Conservation (phyloP, 2,329 filamentous ascomycete genomes). For the Mycogone perniciosa region DNA sequence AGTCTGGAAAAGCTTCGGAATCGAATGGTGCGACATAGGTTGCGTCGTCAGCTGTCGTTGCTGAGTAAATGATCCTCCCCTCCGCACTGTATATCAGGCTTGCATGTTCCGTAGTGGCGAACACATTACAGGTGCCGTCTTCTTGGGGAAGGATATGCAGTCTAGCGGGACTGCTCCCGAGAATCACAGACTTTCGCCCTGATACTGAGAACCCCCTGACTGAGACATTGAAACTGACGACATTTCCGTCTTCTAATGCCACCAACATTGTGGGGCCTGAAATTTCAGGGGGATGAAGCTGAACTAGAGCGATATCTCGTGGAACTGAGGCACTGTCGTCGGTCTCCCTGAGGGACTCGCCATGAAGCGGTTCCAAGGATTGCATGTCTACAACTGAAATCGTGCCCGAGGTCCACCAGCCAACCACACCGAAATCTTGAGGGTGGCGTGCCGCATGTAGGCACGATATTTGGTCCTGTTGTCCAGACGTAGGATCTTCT, state of each 20-base stretch:
- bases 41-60: constrained; percentile 83
- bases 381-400: constrained; percentile 67
- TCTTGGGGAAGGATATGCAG: constrained; percentile 70
- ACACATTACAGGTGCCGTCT: constrained; percentile 68
- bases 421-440: constrained; percentile 65
- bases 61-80: constrained; percentile 83
- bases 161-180: constrained; percentile 78
- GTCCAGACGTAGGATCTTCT: constrained; percentile 33
- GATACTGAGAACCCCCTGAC: constrained; percentile 55
- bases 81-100: constrained; percentile 89
- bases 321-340: constrained; percentile 72
- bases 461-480: constrained; percentile 71
- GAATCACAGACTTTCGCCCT: constrained; percentile 70
- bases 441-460: constrained; percentile 65
- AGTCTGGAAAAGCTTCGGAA: constrained; percentile 69
- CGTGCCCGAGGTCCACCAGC: constrained; percentile 80
- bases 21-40: constrained; percentile 78
- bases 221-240: constrained; percentile 75
- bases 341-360: constrained; percentile 52
- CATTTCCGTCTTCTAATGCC: constrained; percentile 86
- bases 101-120: constrained; percentile 89
- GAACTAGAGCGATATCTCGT: constrained; percentile 71
- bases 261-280: constrained; percentile 72
- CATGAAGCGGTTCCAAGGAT: constrained; percentile 59
- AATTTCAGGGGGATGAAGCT: constrained; percentile 58